phyloP scores from a whole-genome alignment of 495 filamentous ascomycete genomes.

The Podospora didyma region DNA sequence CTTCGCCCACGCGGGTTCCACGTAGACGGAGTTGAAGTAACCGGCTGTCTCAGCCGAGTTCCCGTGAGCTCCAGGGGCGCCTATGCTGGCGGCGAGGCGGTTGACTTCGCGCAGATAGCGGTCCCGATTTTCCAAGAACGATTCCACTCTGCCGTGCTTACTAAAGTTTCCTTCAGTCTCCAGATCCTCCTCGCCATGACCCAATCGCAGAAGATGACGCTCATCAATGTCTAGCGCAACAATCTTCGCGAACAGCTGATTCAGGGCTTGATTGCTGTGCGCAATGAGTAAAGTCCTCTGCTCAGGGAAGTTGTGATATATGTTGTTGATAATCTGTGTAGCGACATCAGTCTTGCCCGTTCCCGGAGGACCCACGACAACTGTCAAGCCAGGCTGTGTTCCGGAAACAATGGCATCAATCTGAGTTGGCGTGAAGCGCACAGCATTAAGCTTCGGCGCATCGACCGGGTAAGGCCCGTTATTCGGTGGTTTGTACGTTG shows the following conservation, averaged over 20 bases:
- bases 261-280: slow-evolving; percentile 95
- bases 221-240: slow-evolving; percentile 91
- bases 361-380: slow-evolving; percentile 92
- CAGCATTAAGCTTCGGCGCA: slow-evolving; percentile 72
- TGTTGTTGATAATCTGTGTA: slow-evolving; percentile 97
- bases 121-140: slow-evolving; percentile 85
- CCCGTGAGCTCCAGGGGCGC: slow-evolving; percentile 84
- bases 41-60: slow-evolving; percentile 94
- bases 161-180: slow-evolving; percentile 83
- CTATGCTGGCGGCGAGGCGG: slow-evolving; percentile 75
- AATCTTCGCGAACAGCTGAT: slow-evolving; percentile 99
- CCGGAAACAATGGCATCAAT: slow-evolving; percentile 91
- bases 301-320: slow-evolving; percentile 94
- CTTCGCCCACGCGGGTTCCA: slow-evolving; percentile 82
- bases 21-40: slow-evolving; percentile 92
- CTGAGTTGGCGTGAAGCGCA: slow-evolving; percentile 89
- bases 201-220: slow-evolving; percentile 86
- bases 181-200: slow-evolving; percentile 92
- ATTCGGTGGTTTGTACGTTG: slow-evolving; percentile 87
- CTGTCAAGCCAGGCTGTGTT: slow-evolving; percentile 88
- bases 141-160: slow-evolving; percentile 93
- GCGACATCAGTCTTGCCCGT: slow-evolving; percentile 98
- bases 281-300: slow-evolving; percentile 92
- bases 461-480: slow-evolving; percentile 90
- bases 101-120: slow-evolving; percentile 80